phyloP scores from a whole-genome alignment of 352 stramenopile species.

The Nothophytophthora sp. region DNA sequence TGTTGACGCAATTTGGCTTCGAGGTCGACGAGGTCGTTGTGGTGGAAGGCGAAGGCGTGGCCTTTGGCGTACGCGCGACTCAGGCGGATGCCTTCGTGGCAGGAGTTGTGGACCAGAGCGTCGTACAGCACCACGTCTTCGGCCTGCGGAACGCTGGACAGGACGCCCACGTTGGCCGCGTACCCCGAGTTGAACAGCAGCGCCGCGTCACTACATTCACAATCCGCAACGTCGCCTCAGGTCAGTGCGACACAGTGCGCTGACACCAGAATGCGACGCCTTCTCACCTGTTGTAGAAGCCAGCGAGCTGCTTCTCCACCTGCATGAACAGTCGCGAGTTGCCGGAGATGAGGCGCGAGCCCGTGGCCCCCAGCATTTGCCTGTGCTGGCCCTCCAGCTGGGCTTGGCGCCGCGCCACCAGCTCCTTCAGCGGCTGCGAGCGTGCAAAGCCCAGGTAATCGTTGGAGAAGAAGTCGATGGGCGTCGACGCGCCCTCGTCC shows the following conservation, averaged over 20 bases:
- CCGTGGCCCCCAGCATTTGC: conserved; percentile 63
- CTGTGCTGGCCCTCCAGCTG: conserved; percentile 24
- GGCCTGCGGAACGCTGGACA: conserved; percentile 90
- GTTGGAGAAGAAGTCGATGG: conserved; percentile 97
- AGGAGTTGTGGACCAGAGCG: conserved; percentile 97
- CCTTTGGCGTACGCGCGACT: conserved; percentile 63
- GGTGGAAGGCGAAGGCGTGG: conserved; percentile 44
- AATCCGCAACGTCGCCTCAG: conserved; percentile 5
- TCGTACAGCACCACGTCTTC: conserved; percentile 95
- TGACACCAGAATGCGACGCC: background rate
- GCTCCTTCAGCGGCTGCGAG: conserved; percentile 49
- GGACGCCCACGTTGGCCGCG: conserved; percentile 94
- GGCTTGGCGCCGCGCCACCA: conserved; percentile 48
- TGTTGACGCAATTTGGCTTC: conserved; percentile 56
- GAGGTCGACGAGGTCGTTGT: conserved; percentile 91
- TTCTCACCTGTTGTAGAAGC: conserved; percentile 87
- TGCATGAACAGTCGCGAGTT: conserved; percentile 89
- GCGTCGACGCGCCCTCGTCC: conserved; percentile 13
- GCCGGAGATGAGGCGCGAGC: conserved; percentile 95
- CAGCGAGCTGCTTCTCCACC: conserved; percentile 82
- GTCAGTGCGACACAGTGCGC: conserved; percentile 5
- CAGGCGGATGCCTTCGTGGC: conserved; percentile 93
- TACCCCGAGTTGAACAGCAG: conserved; percentile 98
- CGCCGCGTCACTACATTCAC: conserved; percentile 66
- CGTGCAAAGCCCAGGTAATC: conserved; percentile 97